These are phyloP conservation scores for Tulasnella sp. DNA, from an alignment of 768 basidiomycete species.

Conservation along the genomic window DNA sequence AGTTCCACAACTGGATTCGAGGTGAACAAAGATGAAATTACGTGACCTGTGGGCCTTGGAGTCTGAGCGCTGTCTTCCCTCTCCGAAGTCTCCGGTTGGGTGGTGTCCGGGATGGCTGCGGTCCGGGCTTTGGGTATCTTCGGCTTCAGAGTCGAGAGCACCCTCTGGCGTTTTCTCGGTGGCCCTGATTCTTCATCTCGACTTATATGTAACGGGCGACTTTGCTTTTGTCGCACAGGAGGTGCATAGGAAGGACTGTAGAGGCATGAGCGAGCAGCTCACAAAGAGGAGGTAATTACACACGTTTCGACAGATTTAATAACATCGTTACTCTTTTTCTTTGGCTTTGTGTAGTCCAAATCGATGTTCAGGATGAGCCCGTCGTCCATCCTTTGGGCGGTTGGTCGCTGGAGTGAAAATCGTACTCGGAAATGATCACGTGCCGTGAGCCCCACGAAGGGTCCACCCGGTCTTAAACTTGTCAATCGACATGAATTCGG, in stretches of 20 bases:
- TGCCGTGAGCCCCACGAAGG: neutral
- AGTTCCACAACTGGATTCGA: conserved; percentile 69
- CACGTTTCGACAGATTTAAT: neutral
- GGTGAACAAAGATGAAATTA: conserved; percentile 88
- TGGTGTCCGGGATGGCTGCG: conserved; percentile 21
- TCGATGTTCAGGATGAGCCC: conserved; percentile 71
- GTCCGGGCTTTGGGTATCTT: neutral
- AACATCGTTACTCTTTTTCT: conserved; percentile 35
- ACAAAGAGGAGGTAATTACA: neutral
- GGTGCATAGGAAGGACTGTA: neutral
- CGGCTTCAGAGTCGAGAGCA: neutral
- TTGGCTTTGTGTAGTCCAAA: conserved; percentile 38
- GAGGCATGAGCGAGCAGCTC: neutral
- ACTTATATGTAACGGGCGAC: neutral
- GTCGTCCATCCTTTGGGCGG: conserved; percentile 54
- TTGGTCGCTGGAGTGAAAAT: neutral
- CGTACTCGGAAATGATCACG: neutral
- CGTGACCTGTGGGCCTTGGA: conserved; percentile 34
- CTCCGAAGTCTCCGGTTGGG: conserved; percentile 13
- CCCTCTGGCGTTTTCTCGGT: conserved; percentile 25
- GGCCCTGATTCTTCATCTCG: neutral
- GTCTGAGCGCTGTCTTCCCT: conserved; percentile 26
- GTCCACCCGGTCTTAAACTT: too few species aligned
- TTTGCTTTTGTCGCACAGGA: neutral
- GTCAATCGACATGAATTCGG: too few species aligned